These are phyloP conservation scores for Sporothrix protearum DNA, from an alignment of 2,329 filamentous ascomycete species.

Conservation along the genomic window DNA sequence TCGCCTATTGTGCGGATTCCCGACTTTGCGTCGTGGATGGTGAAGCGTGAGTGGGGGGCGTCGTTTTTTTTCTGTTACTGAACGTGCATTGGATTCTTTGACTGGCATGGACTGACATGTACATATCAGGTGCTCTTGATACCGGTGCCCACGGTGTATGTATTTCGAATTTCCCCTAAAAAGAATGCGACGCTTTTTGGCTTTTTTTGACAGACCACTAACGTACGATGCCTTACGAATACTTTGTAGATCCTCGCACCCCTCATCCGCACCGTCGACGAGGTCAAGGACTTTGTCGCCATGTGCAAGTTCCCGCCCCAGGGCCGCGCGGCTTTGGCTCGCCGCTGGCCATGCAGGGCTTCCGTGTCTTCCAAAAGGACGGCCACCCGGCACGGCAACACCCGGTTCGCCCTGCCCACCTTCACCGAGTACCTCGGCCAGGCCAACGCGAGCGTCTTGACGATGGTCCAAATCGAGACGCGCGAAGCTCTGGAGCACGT, in stretches of 20 bases:
- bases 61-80: too few relatives aligned
- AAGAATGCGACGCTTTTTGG: too few relatives aligned
- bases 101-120: too few relatives aligned
- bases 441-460: conserved; percentile 56
- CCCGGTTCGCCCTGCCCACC: conserved; percentile 37
- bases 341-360: conserved; percentile 51
- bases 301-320: conserved; percentile 56
- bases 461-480: conserved; percentile 67
- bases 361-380: conserved; percentile 31
- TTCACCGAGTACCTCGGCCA: conserved; percentile 55
- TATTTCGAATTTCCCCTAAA: too few relatives aligned
- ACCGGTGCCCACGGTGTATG: conserved; percentile 55
- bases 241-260: conserved; percentile 47
- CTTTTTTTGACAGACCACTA: neutral
- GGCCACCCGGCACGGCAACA: neutral
- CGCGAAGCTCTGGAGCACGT: conserved; percentile 57
- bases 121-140: conserved; percentile 50
- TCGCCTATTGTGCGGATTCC: conserved; percentile 57
- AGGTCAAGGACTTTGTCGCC: conserved; percentile 48
- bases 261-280: conserved; percentile 52
- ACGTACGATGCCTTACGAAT: too few relatives aligned
- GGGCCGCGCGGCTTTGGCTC: conserved; percentile 55
- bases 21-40: conserved; percentile 54
- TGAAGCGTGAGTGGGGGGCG: conserved; percentile 52
- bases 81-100: too few relatives aligned